phyloP scores from a whole-genome alignment of 164 flowering plant genomes.

The Protea cynaroides region DNA sequence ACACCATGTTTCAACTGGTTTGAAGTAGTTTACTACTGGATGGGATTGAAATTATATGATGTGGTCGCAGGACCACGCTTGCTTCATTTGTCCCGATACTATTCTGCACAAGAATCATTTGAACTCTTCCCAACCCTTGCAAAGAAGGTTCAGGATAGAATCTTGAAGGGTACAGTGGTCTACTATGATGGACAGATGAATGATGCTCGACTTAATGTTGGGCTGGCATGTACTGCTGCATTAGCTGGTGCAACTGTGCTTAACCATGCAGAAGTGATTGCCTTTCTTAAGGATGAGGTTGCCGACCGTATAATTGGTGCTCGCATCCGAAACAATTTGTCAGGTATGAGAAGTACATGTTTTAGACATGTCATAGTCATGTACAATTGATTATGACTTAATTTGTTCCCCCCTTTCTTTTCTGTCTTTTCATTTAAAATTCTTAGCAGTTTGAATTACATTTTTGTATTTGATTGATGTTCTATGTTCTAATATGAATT shows the following conservation, averaged over 20 bases:
- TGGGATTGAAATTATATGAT: slow-evolving; percentile 23
- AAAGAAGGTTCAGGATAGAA: slow-evolving; percentile 15
- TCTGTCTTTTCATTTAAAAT: neutral
- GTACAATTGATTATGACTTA: neutral
- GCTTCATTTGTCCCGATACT: slow-evolving; percentile 17
- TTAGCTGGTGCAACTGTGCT: slow-evolving; percentile 25
- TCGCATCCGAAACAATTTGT: slow-evolving; percentile 20
- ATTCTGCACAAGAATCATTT: slow-evolving; percentile 13
- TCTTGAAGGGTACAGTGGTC: slow-evolving; percentile 25
- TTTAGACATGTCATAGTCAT: neutral
- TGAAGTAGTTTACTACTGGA: slow-evolving; percentile 24
- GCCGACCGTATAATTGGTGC: slow-evolving; percentile 20
- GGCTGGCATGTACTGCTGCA: slow-evolving; percentile 26
- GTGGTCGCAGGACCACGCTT: slow-evolving; percentile 19
- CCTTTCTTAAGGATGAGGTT: slow-evolving; percentile 15
- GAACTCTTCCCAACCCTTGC: slow-evolving; percentile 16
- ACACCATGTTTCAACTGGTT: slow-evolving; percentile 25
- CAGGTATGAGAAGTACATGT: slow-evolving; percentile 9
- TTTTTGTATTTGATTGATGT: neutral
- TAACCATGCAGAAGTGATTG: slow-evolving; percentile 23
- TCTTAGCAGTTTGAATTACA: neutral
- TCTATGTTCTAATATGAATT: neutral
- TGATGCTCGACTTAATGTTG: slow-evolving; percentile 27
- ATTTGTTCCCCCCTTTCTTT: neutral
- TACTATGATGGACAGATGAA: slow-evolving; percentile 32